Evolutionary conservation across 164 flowering plant species (phyloP).

Genomic region (Taxillus chinensis): DNA sequence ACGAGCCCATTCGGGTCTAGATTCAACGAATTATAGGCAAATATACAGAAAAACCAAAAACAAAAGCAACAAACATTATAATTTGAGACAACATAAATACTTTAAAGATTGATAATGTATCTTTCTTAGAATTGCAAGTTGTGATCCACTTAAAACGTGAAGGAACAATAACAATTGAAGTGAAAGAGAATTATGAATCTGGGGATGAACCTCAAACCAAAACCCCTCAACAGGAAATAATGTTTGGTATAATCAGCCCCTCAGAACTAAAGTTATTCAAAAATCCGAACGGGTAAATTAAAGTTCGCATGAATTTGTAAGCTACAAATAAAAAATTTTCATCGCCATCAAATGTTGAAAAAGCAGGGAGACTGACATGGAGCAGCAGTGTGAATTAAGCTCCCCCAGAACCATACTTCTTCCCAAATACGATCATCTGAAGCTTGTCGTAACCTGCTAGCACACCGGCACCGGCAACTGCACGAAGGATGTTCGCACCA

Average conservation of each 20-base stretch:
- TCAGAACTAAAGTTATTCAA: conserved; percentile 19
- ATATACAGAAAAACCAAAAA: too few species aligned
- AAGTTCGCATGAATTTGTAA: conserved; percentile 1
- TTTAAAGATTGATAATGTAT: too few species aligned
- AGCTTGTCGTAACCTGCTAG: conserved; percentile 69
- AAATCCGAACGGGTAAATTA: neutral
- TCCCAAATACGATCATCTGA: conserved; percentile 54
- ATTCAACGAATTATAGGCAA: too few species aligned
- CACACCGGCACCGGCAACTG: conserved; percentile 75
- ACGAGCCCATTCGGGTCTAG: too few species aligned
- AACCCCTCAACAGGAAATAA: neutral
- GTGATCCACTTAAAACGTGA: too few species aligned
- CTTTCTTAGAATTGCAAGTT: too few species aligned
- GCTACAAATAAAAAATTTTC: conserved; percentile 21
- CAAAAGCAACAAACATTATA: too few species aligned
- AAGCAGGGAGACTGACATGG: neutral
- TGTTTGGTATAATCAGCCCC: conserved; percentile 8
- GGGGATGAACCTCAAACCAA: too few species aligned
- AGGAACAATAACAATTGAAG: too few species aligned
- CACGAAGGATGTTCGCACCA: conserved; percentile 70
- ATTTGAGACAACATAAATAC: too few species aligned
- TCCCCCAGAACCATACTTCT: conserved; percentile 62
- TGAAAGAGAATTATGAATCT: too few species aligned
- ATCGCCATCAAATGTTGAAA: conserved; percentile 30
- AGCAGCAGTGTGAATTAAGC: conserved; percentile 19